These are phyloP conservation scores for Chiua virens DNA, from an alignment of 768 basidiomycete species.

Conservation along the genomic window DNA sequence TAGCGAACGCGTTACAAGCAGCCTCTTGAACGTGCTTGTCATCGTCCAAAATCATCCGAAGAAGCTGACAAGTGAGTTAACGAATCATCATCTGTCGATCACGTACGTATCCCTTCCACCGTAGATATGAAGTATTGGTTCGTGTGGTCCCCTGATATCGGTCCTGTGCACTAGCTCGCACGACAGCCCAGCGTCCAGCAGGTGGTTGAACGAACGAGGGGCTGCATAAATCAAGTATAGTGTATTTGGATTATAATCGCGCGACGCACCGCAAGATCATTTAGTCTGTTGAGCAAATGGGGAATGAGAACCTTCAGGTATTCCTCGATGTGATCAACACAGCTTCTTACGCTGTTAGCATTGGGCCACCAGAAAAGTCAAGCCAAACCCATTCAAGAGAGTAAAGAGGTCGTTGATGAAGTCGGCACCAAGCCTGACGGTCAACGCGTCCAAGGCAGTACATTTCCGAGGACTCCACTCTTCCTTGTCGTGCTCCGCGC, in stretches of 20 bases:
- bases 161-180: slow-evolving; percentile 94
- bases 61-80: slow-evolving; percentile 55
- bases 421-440: slow-evolving; percentile 89
- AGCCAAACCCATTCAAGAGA: slow-evolving; percentile 65
- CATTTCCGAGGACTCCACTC: slow-evolving; percentile 99
- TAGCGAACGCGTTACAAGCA: slow-evolving; percentile 97
- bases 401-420: slow-evolving; percentile 85
- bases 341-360: slow-evolving; percentile 54
- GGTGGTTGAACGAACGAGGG: slow-evolving; percentile 95
- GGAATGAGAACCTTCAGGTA: slow-evolving; percentile 92
- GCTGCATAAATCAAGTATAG: slow-evolving; percentile 46
- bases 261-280: slow-evolving; percentile 79
- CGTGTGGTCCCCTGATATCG: slow-evolving; percentile 83
- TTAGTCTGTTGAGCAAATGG: slow-evolving; percentile 86
- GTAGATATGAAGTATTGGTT: slow-evolving; percentile 91
- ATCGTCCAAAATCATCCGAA: slow-evolving; percentile 95
- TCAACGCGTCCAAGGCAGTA: slow-evolving; percentile 93
- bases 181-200: slow-evolving; percentile 99
- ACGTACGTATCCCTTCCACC: slow-evolving; percentile 85
- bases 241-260: neutral
- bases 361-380: neutral
- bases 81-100: slow-evolving; percentile 14
- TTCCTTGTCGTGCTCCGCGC: slow-evolving; percentile 80
- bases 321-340: slow-evolving; percentile 92
- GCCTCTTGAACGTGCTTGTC: slow-evolving; percentile 99